Evolutionary conservation across 345 rosid species (phyloP).

Genomic region (Euphorbia tirucalli): DNA sequence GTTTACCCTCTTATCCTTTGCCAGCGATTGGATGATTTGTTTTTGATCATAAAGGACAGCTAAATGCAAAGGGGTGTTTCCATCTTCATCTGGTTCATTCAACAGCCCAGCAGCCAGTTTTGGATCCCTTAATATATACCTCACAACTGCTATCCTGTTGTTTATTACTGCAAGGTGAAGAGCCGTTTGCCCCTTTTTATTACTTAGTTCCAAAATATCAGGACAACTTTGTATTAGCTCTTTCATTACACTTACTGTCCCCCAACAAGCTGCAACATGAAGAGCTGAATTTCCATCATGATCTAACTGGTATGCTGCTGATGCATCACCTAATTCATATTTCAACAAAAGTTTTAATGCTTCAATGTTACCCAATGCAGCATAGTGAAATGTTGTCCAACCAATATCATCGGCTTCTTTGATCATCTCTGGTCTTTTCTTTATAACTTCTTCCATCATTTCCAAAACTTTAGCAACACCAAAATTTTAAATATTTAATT

Average conservation of each 20-base stretch:
- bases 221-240: constrained; percentile 25
- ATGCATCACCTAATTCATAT: background rate
- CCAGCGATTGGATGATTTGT: background rate
- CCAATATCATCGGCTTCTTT: constrained; percentile 18
- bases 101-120: constrained; percentile 7
- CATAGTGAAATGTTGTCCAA: constrained; percentile 31
- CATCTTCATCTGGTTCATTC: constrained; percentile 26
- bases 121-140: constrained; percentile 12
- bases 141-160: constrained; percentile 14
- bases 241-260: constrained; percentile 9
- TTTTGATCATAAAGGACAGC: constrained; percentile 8
- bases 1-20: background rate
- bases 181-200: constrained; percentile 19
- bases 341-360: constrained; percentile 16
- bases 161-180: constrained; percentile 32
- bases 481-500: too few species aligned
- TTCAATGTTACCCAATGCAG: constrained; percentile 21
- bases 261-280: constrained; percentile 27
- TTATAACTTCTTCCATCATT: constrained; percentile 21
- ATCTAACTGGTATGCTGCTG: constrained; percentile 22
- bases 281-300: constrained; percentile 26
- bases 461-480: background rate
- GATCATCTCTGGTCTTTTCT: constrained; percentile 14
- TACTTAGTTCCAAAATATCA: constrained; percentile 15
- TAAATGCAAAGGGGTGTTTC: constrained; percentile 39